Percentiles rank a stretch among this genome's conserved stretches.
These are phyloP conservation scores for Vigna unguiculata DNA, from an alignment of 306 rosid genomes.

Conservation along the genomic window DNA sequence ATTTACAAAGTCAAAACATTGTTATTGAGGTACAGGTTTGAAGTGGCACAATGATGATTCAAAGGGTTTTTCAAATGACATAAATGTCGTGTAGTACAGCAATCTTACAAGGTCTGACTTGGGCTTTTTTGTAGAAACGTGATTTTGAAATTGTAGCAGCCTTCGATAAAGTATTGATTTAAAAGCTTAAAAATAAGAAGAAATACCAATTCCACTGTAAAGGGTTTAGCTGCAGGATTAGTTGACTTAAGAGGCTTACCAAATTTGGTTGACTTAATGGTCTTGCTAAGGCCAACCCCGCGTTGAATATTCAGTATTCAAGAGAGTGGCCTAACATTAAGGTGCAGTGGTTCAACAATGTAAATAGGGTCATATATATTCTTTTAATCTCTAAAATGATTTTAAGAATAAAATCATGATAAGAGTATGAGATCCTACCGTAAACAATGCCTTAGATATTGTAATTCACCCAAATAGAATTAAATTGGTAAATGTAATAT, in stretches of 20 bases:
- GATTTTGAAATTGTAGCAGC: conserved; percentile 32
- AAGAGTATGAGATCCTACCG: too few relatives aligned
- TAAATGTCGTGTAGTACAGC: conserved; percentile 7
- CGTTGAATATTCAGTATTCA: not conserved
- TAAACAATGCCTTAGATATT: too few relatives aligned
- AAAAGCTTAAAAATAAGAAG: conserved; percentile 8
- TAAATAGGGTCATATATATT: not conserved
- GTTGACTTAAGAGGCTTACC: conserved; percentile 31
- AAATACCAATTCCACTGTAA: conserved; percentile 3
- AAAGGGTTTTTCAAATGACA: conserved; percentile 34
- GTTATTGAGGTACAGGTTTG: conserved; percentile 23
- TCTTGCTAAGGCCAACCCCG: conserved; percentile 6
- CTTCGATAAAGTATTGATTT: not conserved
- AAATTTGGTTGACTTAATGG: conserved; percentile 38
- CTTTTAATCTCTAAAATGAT: too few relatives aligned
- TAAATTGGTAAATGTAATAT: too few relatives aligned
- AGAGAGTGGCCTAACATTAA: conserved; percentile 44
- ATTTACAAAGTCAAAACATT: conserved; percentile 35
- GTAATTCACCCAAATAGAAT: too few relatives aligned
- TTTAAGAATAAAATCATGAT: too few relatives aligned
- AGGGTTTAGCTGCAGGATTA: conserved; percentile 15
- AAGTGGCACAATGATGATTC: conserved; percentile 33
- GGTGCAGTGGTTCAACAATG: conserved; percentile 44
- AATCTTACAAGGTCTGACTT: conserved; percentile 34
- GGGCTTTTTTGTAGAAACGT: conserved; percentile 30